Evolutionary conservation across 257 asterid species (phyloP).

Genomic region (Henckelia pumila): DNA sequence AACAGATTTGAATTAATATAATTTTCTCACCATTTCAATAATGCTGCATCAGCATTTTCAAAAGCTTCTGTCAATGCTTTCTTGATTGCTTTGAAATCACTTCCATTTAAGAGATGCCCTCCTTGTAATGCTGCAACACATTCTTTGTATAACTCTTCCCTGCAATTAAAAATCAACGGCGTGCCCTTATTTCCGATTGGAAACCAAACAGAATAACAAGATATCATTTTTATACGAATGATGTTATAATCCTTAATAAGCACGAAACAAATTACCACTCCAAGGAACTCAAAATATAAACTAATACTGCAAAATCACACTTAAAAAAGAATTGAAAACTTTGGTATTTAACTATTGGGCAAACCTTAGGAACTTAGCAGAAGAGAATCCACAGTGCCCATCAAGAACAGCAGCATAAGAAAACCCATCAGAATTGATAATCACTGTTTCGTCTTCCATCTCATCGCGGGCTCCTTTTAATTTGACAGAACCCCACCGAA

Average conservation of each 20-base stretch:
- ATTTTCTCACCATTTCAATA: slow-evolving; percentile 57
- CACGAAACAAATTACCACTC: not conserved
- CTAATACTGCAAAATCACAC: too few species aligned
- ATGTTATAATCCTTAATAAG: not conserved
- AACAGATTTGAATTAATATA: not conserved
- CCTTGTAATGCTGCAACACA: slow-evolving; percentile 73
- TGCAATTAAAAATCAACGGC: slow-evolving; percentile 22
- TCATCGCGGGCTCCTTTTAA: not conserved
- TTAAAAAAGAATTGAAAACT: too few species aligned
- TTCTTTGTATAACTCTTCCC: slow-evolving; percentile 86
- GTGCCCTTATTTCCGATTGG: not conserved
- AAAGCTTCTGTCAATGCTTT: slow-evolving; percentile 76
- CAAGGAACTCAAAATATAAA: too few species aligned
- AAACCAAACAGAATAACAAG: not conserved
- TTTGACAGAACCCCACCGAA: not conserved
- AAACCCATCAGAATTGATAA: not conserved
- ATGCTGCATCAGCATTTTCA: slow-evolving; percentile 59
- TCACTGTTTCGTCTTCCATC: not conserved
- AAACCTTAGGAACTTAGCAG: slow-evolving; percentile 12
- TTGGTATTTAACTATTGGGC: not conserved
- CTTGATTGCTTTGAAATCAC: slow-evolving; percentile 52
- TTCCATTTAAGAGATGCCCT: slow-evolving; percentile 51
- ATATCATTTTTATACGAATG: too few species aligned
- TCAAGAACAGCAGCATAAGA: not conserved
- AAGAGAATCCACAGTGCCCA: not conserved